phyloP scores from a whole-genome alignment of 2,329 filamentous ascomycete species.

The Spiromastix sp. region DNA sequence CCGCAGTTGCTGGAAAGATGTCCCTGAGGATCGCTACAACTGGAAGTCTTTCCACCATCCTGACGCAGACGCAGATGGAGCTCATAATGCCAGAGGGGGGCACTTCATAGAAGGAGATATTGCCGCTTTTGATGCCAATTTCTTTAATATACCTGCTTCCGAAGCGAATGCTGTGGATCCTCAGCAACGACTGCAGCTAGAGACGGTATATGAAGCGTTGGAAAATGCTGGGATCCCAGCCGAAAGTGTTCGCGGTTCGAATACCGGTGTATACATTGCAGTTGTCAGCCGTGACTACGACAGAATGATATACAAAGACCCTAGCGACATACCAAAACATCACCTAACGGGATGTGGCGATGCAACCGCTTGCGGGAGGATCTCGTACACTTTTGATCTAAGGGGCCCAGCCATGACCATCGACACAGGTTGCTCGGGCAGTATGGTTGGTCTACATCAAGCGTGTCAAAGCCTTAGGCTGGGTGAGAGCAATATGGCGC shows the following conservation, averaged over 20 bases:
- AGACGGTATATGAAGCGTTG: conserved; percentile 24
- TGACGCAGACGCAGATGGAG: not conserved
- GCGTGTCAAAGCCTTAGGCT: conserved; percentile 57
- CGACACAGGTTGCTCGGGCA: conserved; percentile 43
- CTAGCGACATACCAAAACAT: conserved; percentile 13
- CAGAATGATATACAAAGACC: conserved; percentile 13
- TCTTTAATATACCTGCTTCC: conserved; percentile 2
- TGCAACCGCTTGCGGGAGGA: conserved; percentile 24
- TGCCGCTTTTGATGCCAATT: conserved; percentile 3
- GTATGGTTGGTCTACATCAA: conserved; percentile 53
- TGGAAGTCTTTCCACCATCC: conserved; percentile 14
- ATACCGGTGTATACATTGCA: conserved; percentile 8
- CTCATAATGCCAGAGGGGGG: not conserved
- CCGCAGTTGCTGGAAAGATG: conserved; percentile 11
- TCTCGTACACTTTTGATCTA: conserved; percentile 28
- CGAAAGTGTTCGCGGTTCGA: conserved; percentile 15
- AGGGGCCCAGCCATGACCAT: conserved; percentile 26
- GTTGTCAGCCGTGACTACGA: conserved; percentile 13
- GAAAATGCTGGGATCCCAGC: conserved; percentile 21
- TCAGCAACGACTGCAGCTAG: conserved; percentile 22
- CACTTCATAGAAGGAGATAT: conserved; percentile 5
- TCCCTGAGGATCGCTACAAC: conserved; percentile 14
- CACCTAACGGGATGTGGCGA: conserved; percentile 17
- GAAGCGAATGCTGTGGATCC: conserved; percentile 23
- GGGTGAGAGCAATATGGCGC: conserved; percentile 61